Conservation (phyloP, 805 yeast genomes). For the Ascoidea tarda region DNA sequence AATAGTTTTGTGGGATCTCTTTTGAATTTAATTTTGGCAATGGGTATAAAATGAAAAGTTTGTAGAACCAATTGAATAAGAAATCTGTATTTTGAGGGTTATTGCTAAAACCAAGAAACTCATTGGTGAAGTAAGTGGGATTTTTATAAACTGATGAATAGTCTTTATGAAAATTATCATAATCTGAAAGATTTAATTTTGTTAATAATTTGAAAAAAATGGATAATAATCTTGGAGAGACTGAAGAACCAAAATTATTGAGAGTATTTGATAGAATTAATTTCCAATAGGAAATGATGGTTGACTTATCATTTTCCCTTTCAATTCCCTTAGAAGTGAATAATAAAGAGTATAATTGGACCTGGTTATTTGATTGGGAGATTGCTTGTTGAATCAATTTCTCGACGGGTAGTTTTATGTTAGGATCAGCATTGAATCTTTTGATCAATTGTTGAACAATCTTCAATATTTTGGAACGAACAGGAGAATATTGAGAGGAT, state of each 20-base stretch:
- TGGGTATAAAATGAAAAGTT: slow-evolving; percentile 45
- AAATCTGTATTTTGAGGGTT: slow-evolving; percentile 25
- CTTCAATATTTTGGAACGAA: slow-evolving; percentile 52
- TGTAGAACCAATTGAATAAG: slow-evolving; percentile 32
- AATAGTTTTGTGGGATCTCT: slow-evolving; percentile 26
- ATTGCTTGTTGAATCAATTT: slow-evolving; percentile 51
- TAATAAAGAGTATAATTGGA: slow-evolving; percentile 46
- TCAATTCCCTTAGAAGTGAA: slow-evolving; percentile 59
- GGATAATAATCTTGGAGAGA: slow-evolving; percentile 46
- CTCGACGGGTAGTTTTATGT: slow-evolving; percentile 47
- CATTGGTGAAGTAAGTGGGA: slow-evolving; percentile 2
- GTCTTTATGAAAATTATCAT: not conserved
- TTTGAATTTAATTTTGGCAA: slow-evolving; percentile 21
- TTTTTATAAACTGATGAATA: slow-evolving; percentile 1
- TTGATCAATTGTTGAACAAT: slow-evolving; percentile 55
- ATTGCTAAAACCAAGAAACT: slow-evolving; percentile 2
- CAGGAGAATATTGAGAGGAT: slow-evolving; percentile 53
- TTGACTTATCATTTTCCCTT: slow-evolving; percentile 26
- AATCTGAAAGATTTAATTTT: slow-evolving; percentile 32
- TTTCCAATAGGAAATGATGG: slow-evolving; percentile 25
- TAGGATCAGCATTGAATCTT: slow-evolving; percentile 41
- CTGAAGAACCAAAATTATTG: slow-evolving; percentile 15
- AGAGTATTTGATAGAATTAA: slow-evolving; percentile 32
- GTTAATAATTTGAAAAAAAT: slow-evolving; percentile 40
- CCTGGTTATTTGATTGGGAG: slow-evolving; percentile 28